Evolutionary conservation across 73 alveolate species (phyloP).

Genomic region (Diophrys appendiculata): DNA sequence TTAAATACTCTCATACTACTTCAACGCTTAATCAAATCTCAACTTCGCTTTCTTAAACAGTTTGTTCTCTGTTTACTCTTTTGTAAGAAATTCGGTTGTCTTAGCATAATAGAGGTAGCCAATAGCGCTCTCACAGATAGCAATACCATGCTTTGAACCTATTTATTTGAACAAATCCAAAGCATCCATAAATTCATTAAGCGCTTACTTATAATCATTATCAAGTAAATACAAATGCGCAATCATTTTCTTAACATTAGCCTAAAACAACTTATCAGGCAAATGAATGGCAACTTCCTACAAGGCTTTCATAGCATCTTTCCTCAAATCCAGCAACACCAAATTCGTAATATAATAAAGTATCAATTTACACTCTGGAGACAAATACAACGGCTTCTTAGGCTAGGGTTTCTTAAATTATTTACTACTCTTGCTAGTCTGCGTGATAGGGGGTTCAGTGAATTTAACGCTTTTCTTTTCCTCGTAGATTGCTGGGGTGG

Average conservation of each 20-base stretch:
- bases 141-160: not conserved
- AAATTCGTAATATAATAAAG: not conserved
- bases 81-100: not conserved
- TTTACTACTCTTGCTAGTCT: not conserved
- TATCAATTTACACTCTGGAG: not conserved
- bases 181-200: not conserved
- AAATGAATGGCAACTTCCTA: too few species aligned
- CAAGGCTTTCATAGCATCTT: constrained; percentile 1
- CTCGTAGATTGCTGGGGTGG: not conserved
- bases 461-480: not conserved
- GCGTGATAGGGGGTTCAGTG: constrained; percentile 2
- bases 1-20: not conserved
- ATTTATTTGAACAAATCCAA: not conserved
- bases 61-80: not conserved
- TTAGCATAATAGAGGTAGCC: constrained; percentile 11
- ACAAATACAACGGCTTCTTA: not conserved
- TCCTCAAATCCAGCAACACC: not conserved
- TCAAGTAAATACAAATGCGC: not conserved
- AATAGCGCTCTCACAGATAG: not conserved
- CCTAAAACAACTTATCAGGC: constrained; percentile 7
- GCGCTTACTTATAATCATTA: not conserved
- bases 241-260: constrained; percentile 1
- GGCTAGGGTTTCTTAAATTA: not conserved
- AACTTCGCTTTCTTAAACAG: not conserved
- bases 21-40: not conserved